Evolutionary conservation across 768 basidiomycete species (phyloP).

Genomic region (Cytidiella melzeri): DNA sequence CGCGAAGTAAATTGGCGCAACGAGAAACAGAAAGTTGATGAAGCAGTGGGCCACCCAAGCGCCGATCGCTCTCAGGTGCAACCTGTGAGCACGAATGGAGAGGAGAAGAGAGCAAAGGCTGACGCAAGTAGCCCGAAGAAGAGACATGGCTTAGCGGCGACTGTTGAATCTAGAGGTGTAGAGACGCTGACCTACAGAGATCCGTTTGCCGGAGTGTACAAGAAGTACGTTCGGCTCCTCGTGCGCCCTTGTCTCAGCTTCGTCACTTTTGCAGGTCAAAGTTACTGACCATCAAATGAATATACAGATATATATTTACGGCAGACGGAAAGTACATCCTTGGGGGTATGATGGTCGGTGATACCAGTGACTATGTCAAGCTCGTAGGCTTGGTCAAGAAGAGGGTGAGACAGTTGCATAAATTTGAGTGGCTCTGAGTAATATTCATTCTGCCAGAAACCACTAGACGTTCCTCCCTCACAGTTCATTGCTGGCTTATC

Average conservation of each 20-base stretch:
- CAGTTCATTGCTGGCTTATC: conserved; percentile 56
- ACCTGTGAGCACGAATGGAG: neutral
- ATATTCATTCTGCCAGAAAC: conserved; percentile 38
- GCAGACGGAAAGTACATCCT: conserved; percentile 65
- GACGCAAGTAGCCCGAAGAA: conserved; percentile 21
- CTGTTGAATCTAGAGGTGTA: conserved; percentile 37
- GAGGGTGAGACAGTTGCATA: conserved; percentile 34
- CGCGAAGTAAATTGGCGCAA: neutral
- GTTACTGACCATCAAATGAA: no score
- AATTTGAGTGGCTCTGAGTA: conserved; percentile 1
- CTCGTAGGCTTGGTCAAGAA: conserved; percentile 67
- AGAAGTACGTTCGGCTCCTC: conserved; percentile 42
- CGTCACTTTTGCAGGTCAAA: no score
- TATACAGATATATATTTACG: conserved; percentile 57
- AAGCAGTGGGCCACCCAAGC: neutral
- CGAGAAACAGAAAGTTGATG: neutral
- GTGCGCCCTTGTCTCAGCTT: no score
- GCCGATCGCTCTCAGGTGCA: neutral
- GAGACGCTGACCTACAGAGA: conserved; percentile 64
- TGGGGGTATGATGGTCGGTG: conserved; percentile 80
- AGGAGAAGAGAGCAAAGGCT: conserved; percentile 1
- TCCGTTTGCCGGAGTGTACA: conserved; percentile 66
- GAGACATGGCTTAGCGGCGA: conserved; percentile 19
- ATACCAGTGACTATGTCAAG: conserved; percentile 61
- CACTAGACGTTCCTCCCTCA: conserved; percentile 56